Evolutionary conservation across 73 alveolate species (phyloP).

Genomic region (Diophrys appendiculata): DNA sequence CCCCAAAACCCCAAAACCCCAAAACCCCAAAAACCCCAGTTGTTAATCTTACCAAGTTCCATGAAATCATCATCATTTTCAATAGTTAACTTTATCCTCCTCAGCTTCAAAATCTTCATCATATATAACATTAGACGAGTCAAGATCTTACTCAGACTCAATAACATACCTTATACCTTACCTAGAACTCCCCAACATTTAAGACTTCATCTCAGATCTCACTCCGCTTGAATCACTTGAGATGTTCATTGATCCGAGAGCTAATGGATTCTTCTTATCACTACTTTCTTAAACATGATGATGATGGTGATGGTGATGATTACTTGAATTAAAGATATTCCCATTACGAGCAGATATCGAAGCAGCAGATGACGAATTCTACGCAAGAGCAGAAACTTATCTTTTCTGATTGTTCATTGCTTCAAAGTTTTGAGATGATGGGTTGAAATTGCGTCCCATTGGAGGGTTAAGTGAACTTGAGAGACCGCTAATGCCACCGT

Average conservation of each 20-base stretch:
- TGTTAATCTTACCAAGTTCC: too few species aligned
- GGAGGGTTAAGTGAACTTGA: background rate
- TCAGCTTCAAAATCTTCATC: conserved; percentile 58
- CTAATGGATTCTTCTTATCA: conserved; percentile 10
- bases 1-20: too few species aligned
- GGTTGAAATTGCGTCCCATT: background rate
- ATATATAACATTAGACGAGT: conserved; percentile 48
- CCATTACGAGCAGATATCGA: too few species aligned
- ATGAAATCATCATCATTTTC: too few species aligned
- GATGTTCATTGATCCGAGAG: background rate
- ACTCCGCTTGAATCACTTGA: background rate
- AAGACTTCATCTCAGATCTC: background rate
- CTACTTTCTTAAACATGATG: background rate
- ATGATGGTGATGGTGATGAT: background rate
- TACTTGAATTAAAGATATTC: background rate
- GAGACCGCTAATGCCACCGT: background rate
- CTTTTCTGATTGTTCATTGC: too few species aligned
- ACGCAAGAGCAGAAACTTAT: too few species aligned
- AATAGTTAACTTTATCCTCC: conserved; percentile 47
- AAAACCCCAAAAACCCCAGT: too few species aligned
- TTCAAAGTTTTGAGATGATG: background rate
- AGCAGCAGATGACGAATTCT: too few species aligned
- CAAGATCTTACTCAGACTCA: conserved; percentile 20
- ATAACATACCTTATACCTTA: background rate
- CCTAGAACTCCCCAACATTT: too few species aligned